Conservation (phyloP, 1,139 yeast genomes). For the Blastobotrys petasosporus region DNA sequence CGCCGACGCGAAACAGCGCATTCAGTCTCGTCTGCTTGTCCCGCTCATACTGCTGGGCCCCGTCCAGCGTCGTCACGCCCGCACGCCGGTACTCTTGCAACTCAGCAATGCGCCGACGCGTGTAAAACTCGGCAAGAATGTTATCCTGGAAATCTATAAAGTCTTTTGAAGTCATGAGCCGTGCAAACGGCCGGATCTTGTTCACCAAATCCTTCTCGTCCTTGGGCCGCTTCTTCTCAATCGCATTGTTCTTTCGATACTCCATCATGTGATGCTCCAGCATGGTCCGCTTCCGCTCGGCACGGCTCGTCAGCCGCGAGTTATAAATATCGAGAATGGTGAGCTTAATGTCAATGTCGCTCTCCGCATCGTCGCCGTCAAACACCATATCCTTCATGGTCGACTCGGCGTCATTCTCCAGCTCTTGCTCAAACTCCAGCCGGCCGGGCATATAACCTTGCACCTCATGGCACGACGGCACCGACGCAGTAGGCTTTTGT, state of each 20-base stretch:
- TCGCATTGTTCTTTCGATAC: conserved; percentile 69
- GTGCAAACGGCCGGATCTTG: conserved; percentile 71
- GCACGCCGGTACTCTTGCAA: conserved; percentile 88
- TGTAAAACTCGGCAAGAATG: conserved; percentile 67
- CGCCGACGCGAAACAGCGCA: conserved; percentile 23
- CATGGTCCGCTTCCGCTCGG: conserved; percentile 82
- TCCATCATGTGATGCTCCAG: conserved; percentile 74
- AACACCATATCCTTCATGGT: conserved; percentile 92
- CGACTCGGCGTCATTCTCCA: conserved; percentile 93
- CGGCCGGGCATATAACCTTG: conserved; percentile 99
- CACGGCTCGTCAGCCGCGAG: conserved; percentile 81
- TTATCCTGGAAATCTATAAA: conserved; percentile 69
- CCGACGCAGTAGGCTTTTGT: conserved; percentile 82
- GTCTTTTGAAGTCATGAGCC: conserved; percentile 75
- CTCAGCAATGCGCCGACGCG: conserved; percentile 78
- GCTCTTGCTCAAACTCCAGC: conserved; percentile 91
- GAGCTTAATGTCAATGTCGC: conserved; percentile 83
- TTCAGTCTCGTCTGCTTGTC: conserved; percentile 53
- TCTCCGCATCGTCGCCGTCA: conserved; percentile 84
- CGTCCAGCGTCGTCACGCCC: conserved; percentile 80
- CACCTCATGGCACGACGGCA: conserved; percentile 92
- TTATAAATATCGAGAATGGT: conserved; percentile 85
- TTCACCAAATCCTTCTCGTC: conserved; percentile 82
- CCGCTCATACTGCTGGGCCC: conserved; percentile 79
- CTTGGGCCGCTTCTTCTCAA: conserved; percentile 74